Percentiles rank a stretch among this genome's conserved stretches.
phyloP scores from a whole-genome alignment of 2,329 filamentous ascomycete genomes.

The Neospermospora avenae region DNA sequence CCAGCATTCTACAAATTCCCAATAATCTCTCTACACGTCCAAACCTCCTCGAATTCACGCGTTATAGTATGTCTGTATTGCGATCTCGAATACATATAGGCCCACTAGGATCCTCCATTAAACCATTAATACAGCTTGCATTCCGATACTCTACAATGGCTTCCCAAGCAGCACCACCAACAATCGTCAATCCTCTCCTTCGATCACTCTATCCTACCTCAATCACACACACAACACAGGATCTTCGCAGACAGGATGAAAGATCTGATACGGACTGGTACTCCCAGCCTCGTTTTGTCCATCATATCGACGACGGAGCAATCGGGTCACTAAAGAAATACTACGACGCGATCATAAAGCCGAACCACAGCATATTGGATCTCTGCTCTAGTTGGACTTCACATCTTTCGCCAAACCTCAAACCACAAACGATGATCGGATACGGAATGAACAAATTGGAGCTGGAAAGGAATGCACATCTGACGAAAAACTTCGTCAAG shows the following conservation, averaged over 20 bases:
- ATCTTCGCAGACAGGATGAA: slow-evolving; percentile 26
- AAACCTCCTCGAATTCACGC: neutral
- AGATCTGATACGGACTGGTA: slow-evolving; percentile 27
- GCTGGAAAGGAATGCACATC: slow-evolving; percentile 40
- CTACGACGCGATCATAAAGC: slow-evolving; percentile 43
- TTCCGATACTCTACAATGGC: slow-evolving; percentile 11
- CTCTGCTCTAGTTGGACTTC: slow-evolving; percentile 49
- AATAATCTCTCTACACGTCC: neutral
- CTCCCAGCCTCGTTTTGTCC: slow-evolving; percentile 45
- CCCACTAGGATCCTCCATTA: too few relatives aligned
- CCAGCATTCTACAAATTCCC: neutral
- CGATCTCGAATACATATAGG: neutral
- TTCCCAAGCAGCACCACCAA: neutral
- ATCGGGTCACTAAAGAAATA: slow-evolving; percentile 44
- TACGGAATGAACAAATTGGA: slow-evolving; percentile 48
- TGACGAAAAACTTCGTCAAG: slow-evolving; percentile 36
- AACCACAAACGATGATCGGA: slow-evolving; percentile 38
- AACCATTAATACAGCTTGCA: neutral
- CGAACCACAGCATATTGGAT: slow-evolving; percentile 43
- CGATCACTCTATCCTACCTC: slow-evolving; percentile 24
- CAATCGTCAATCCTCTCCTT: slow-evolving; percentile 21
- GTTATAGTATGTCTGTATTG: neutral
- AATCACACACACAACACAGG: slow-evolving; percentile 17
- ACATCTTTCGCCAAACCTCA: slow-evolving; percentile 33
- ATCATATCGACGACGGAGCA: slow-evolving; percentile 50